Evolutionary conservation across 129 eudicot species (phyloP).

Genomic region (Escallonia herrerae): DNA sequence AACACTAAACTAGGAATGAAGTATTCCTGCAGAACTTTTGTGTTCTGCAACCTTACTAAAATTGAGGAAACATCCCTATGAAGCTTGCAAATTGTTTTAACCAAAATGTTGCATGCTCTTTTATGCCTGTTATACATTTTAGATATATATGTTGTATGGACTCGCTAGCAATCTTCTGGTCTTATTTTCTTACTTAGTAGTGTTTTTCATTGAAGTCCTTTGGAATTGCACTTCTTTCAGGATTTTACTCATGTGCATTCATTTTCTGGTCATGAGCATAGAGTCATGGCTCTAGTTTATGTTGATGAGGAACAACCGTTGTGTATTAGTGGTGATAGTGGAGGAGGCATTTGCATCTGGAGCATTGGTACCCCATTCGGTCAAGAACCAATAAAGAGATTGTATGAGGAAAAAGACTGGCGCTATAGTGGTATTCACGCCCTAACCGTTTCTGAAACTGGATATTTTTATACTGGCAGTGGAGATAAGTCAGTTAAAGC

Average conservation of each 20-base stretch:
- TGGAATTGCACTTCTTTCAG: constrained; percentile 24
- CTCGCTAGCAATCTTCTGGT: not conserved
- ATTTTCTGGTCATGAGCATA: constrained; percentile 80
- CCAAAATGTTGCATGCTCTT: too few species aligned
- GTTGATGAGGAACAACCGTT: constrained; percentile 59
- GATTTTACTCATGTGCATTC: constrained; percentile 64
- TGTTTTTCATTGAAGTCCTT: too few species aligned
- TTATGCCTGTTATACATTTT: too few species aligned
- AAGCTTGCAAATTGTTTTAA: too few species aligned
- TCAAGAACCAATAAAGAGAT: constrained; percentile 42
- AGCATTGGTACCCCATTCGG: constrained; percentile 38
- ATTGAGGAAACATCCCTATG: too few species aligned
- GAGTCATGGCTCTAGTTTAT: constrained; percentile 63
- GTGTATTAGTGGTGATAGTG: constrained; percentile 86
- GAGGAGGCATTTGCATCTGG: constrained; percentile 82
- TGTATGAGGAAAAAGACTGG: constrained; percentile 78
- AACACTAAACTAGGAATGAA: too few species aligned
- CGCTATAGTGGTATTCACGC: constrained; percentile 90
- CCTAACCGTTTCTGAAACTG: constrained; percentile 51
- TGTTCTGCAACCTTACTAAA: too few species aligned
- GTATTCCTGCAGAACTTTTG: too few species aligned
- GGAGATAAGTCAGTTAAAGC: constrained; percentile 86
- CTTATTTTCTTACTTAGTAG: not conserved
- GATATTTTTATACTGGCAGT: constrained; percentile 73
- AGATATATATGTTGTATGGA: not conserved